phyloP scores from a whole-genome alignment of 2,329 filamentous ascomycete species.

The Onygenales sp. region DNA sequence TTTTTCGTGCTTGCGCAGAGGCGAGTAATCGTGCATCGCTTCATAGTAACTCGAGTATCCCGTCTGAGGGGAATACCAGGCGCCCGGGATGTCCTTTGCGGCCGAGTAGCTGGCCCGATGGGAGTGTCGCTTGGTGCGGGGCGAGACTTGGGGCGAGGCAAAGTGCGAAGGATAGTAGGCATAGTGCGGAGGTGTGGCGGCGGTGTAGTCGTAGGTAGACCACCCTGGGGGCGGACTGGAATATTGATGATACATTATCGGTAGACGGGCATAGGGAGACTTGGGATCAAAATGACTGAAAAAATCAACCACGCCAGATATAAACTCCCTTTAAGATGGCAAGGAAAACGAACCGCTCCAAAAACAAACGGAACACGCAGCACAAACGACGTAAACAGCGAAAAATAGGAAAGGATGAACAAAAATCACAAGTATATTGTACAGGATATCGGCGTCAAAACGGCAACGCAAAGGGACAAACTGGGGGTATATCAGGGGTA shows the following conservation, averaged over 20 bases:
- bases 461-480: constrained; percentile 22
- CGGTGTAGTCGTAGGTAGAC: constrained; percentile 39
- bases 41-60: constrained; percentile 39
- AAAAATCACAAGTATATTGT: constrained; percentile 32
- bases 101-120: constrained; percentile 49
- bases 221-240: constrained; percentile 39
- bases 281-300: background rate
- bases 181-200: constrained; percentile 41
- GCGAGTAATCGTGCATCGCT: constrained; percentile 38
- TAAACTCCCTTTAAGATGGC: constrained; percentile 6
- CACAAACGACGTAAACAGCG: constrained; percentile 10
- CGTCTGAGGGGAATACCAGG: constrained; percentile 31
- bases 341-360: constrained; percentile 8
- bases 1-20: constrained; percentile 51
- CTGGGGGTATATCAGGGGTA: constrained; percentile 12
- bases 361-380: constrained; percentile 8
- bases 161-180: constrained; percentile 45
- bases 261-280: constrained; percentile 20
- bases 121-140: constrained; percentile 40
- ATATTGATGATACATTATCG: constrained; percentile 38
- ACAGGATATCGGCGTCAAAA: constrained; percentile 34
- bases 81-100: constrained; percentile 27
- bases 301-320: constrained; percentile 4
- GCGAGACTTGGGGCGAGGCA: constrained; percentile 39
- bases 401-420: constrained; percentile 11